phyloP scores from a whole-genome alignment of 305 asterid species.

The Stenogyne calaminthoides region DNA sequence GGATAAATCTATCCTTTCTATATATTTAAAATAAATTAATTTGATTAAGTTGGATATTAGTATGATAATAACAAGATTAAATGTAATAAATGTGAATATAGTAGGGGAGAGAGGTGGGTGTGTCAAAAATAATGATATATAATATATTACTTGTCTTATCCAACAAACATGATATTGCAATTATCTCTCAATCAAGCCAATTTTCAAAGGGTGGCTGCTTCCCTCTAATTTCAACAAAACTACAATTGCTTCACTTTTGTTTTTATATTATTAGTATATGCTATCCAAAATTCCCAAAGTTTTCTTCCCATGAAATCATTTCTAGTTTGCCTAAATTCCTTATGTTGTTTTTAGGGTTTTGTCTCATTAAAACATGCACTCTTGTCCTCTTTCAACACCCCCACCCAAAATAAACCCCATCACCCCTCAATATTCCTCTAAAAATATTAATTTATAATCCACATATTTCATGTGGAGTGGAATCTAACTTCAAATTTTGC shows the following conservation, averaged over 20 bases:
- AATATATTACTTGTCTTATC: slow-evolving; percentile 31
- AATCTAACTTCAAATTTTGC: background rate
- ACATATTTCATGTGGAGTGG: background rate
- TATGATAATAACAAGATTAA: background rate
- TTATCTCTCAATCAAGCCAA: slow-evolving; percentile 48
- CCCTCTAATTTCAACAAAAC: slow-evolving; percentile 33
- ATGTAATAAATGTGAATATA: background rate
- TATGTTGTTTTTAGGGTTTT: slow-evolving; percentile 26
- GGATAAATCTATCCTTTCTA: background rate
- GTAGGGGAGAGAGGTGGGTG: background rate
- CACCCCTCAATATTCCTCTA: no score
- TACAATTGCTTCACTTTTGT: slow-evolving; percentile 41
- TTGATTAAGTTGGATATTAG: background rate
- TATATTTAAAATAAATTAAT: background rate
- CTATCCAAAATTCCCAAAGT: slow-evolving; percentile 31
- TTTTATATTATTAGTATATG: slow-evolving; percentile 16
- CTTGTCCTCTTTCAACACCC: slow-evolving; percentile 3
- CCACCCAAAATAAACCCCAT: background rate
- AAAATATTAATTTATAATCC: background rate
- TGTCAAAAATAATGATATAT: slow-evolving; percentile 33
- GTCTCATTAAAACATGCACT: slow-evolving; percentile 29
- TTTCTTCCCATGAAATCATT: slow-evolving; percentile 45
- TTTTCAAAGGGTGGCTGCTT: slow-evolving; percentile 13
- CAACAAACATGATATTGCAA: slow-evolving; percentile 42
- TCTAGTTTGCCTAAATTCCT: slow-evolving; percentile 34